Base-by-base conservation (phyloP, 2,329 filamentous ascomycete genomes). In the Annulohypoxylon truncatum region DNA sequence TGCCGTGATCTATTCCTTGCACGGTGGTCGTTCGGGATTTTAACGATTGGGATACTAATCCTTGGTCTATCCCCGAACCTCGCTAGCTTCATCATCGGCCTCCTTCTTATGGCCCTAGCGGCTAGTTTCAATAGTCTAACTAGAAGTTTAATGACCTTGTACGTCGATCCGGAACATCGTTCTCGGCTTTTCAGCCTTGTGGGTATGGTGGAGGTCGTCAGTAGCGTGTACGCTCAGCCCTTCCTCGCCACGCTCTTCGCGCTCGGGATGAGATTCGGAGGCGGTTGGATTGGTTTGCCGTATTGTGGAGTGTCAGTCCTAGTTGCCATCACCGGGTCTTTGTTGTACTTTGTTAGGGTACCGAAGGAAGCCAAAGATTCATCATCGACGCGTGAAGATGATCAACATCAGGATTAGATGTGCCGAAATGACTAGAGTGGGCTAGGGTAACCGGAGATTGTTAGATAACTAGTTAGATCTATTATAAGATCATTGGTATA, bases 111-210 rank as follows among this genome's bases (percentile, higher is more conserved):
- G 63, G 73, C 73, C 9, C 57, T 78, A 7, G 75, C 75, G 0
- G 73, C 75, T 5, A 72, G 72, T n/a, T 74, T 70, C 38, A 69
- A 53, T 20, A 75, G 73, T 26, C 54, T 77, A n/a, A 65, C 66
- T 1, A 68, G 70, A 29, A 77, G 75, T 40, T 52, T 77, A 7
- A 75, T 77, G 75, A 75, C 71, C 22, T 48, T 76, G 10, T 76
- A 76, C 61, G 72, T 77, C 8, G 71, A 74, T 26, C 69, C 73
- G 0, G 71, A 71, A 18, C 74, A 77, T 61, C 71, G 74, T 0
- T 75, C 76, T 2, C 72, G 76, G 1, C 71, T 78, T 6, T 78
- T 76, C 53, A 77, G 73, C 57, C 51, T 77, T 10, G 71, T 75
- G 2, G 73, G 70, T 12, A 75, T 78, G 69, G 67, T 72, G 12